Evolutionary conservation across 2,329 filamentous ascomycete genomes (phyloP), one percentile per base, ranked within the genome.

Genomic region (Endothia cerciana): DNA sequence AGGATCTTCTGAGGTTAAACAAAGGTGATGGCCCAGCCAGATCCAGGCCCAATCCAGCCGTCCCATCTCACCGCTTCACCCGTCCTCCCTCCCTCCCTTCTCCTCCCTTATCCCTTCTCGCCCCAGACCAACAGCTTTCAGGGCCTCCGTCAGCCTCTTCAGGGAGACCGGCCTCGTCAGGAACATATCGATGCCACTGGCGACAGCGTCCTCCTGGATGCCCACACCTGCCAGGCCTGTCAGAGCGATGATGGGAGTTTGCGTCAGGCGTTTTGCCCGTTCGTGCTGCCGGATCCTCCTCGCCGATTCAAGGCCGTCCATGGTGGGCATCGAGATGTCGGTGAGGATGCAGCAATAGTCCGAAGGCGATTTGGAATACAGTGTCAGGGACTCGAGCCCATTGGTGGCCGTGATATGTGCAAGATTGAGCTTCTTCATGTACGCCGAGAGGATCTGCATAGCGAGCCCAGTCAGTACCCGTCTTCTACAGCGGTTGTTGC

Each of bases 251-350:
- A 87, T 80, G 2, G 78, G 75, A 1, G 79, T 78, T 0, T 80
- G 80, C 0, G 74, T 67, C 0, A 84, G 71, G 0, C 77, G 74
- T 6, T 77, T 71, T 0, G 81, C 75, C 3, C 76, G 74, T 70
- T 87, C 85, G 41, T 83, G 77, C 1, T 78, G 76, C 0, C 85
- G 78, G 17, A 87, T 85, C n/a, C 77, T 75, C 1, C 80, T 74
- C 1, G 83, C 85, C 0, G 82, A 80, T 19, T 82, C 81, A 2
- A 85, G 78, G 0, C 83, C 83, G 67, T 87, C 81, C 71, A 87
- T 82, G 2, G 86, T 74, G 0, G 85, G 85, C 85, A 88, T 87
- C 63, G 80, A 85, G 1, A 87, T 81, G 68, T 87, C 85, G 71
- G 79, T 81, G 4, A 81, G 68, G 0, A 81, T 68, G 60, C 74